Evolutionary conservation across 2,329 filamentous ascomycete species (phyloP), one percentile per base, ranked within the genome.

Genomic region (Calonectria ilicicola): DNA sequence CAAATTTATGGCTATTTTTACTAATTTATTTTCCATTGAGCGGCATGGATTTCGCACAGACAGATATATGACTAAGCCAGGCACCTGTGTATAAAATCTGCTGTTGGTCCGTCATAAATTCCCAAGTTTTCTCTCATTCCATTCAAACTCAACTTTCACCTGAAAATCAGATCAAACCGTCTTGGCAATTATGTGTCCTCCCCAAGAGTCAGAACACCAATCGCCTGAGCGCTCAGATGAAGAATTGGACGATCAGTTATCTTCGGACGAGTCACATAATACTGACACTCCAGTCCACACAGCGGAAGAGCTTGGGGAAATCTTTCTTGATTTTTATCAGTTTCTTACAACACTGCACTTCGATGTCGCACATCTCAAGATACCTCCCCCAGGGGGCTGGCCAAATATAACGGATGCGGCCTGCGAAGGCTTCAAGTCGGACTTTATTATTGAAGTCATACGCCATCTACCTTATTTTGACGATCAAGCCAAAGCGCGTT

Each of bases 261-360:
- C 26, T 23, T 58, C 32, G 19, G 29, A 58, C 29, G 27, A 38
- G n/a, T 66, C 65, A 21, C 32, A 72, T 14, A 53, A 35, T 14
- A 65, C 58, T 35, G 27, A 56, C n/a, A 35, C 53, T 51, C 71
- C 63, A 32, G 42, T 23, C 19, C 67, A 81, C 56, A 80, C 79
- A 10, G 76, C 73, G 7, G 78, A 80, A 40, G 76, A 74, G 44
- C 76, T 77, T 15, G 74, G 81, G 58, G 73, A 74, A 40, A 75
- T 80, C 9, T 74, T 84, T 51, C 65, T 75, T 56, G 77, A 78
- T 49, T 82, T 80, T 62, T 82, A 81, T 64, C 71, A 64, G 19
- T 83, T 83, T 64, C 80, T 83, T 21, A 78, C 79, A 27, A 81
- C 76, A n/a, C 75, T 82, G 71, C 81, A 84, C 75, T 79, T 81